Evolutionary conservation across 2,329 filamentous ascomycete genomes (phyloP), one percentile per base, ranked within the genome.

Genomic region (Colletotrichum cuscutae): DNA sequence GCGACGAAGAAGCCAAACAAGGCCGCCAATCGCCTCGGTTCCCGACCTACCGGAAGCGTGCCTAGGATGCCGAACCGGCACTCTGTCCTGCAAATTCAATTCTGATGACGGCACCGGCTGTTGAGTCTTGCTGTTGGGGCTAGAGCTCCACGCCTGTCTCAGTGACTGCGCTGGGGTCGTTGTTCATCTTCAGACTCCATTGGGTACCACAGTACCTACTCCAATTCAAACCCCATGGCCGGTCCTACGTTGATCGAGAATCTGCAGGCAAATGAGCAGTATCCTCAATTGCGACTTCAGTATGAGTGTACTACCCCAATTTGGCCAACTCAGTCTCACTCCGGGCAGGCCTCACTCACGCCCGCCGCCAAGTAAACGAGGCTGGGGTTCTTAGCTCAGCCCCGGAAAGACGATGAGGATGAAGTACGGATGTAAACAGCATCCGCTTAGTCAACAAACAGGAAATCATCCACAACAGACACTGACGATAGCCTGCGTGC

Each of bases 21-120:
- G 56, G 46, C 56, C 63, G 35, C 68, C 56, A 68, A 56, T 56
- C n/a, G 57, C 56, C 26, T 30, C 57, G 42, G 56, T 49, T 68
- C 35, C 57, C 70, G 59, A 72, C 52, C 58, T 69, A 53, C 52
- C 69, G 69, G 58, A 72, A 68, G 58, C 37, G 53, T 63, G 65
- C 35, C 58, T 63, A 30, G 22, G 68, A 22, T 69, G 69, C 69
- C 69, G 65, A 42, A 26, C n/a, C 65, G 69, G 58, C 28, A 61
- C 46, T 56, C 11, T 46, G 24, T 64, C 32, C 6, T 62, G 46
- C 42, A 24, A 15, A 13, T 53, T 42, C 22, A 15, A 53, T 19
- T 28, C n/a, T 49, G 28, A 56, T 32, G 56, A 56, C 28, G 68
- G 62, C 56, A 61, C 64, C 35, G 42, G 46, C 19, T 42, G 15